A percentile compares a stretch with the other conserved stretches of the same genome.
Evolutionary conservation across 2,329 filamentous ascomycete genomes (phyloP).

Genomic region (Chrysoporthe puriensis): DNA sequence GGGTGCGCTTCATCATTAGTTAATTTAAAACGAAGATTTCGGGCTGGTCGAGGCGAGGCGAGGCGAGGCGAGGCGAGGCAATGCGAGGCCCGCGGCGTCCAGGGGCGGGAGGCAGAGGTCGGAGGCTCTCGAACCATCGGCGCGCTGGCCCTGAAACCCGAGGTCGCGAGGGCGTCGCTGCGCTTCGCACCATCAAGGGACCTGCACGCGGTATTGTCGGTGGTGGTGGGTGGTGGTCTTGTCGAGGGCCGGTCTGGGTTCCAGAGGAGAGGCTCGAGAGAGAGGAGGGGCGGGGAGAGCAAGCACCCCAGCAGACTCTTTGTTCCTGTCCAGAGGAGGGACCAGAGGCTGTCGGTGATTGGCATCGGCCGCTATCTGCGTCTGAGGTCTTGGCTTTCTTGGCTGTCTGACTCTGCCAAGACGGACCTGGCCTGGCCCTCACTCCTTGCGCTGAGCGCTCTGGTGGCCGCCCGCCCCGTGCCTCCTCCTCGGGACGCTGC

Average conservation of each 20-base stretch:
- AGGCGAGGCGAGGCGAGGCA: too few species aligned
- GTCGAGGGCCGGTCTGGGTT: too few species aligned
- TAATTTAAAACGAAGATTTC: not conserved
- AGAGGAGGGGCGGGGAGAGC: not conserved
- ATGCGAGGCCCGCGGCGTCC: not conserved
- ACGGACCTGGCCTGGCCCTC: not conserved
- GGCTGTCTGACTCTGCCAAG: constrained; percentile 16
- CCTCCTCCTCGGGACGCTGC: not conserved
- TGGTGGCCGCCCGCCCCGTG: not conserved
- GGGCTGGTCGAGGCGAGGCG: too few species aligned
- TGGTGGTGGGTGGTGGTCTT: too few species aligned
- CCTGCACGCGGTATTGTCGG: not conserved
- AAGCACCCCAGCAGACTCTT: not conserved
- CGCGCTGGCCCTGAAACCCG: not conserved
- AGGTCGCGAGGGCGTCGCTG: not conserved
- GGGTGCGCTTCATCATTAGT: constrained; percentile 22
- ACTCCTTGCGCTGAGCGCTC: not conserved
- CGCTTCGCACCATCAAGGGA: not conserved
- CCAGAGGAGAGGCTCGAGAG: not conserved
- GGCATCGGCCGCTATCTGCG: constrained; percentile 8
- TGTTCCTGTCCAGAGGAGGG: not conserved
- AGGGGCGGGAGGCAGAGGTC: not conserved
- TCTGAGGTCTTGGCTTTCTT: constrained; percentile 20
- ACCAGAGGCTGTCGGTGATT: constrained; percentile 4
- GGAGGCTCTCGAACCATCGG: not conserved